phyloP scores from a whole-genome alignment of 2,329 filamentous ascomycete species.

The Verticillium klebahnii region DNA sequence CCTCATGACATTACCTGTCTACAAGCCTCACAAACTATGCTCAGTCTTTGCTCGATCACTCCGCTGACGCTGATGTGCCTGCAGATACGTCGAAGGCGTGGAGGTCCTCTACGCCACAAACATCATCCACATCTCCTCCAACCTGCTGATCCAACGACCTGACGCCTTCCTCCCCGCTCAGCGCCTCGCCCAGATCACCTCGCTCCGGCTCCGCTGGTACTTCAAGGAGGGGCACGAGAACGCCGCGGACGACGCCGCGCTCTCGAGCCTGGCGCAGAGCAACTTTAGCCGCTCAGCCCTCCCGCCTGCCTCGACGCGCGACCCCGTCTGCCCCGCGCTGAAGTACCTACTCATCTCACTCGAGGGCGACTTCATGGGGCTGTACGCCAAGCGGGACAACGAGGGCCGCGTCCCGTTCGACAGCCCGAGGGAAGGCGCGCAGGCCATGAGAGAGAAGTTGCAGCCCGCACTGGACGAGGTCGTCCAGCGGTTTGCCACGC shows the following conservation, averaged over 20 bases:
- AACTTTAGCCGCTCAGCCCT: neutral
- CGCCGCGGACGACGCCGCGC: neutral
- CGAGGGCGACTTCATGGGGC: neutral
- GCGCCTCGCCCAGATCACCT: slow-evolving; percentile 15
- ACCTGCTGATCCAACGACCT: slow-evolving; percentile 13
- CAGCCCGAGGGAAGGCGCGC: neutral
- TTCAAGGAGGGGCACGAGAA: neutral
- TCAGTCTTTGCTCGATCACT: no score
- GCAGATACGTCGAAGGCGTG: slow-evolving; percentile 21
- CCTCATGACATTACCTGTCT: no score
- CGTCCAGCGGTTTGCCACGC: neutral
- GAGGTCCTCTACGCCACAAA: slow-evolving; percentile 22
- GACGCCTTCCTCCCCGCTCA: slow-evolving; percentile 14
- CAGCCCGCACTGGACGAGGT: neutral
- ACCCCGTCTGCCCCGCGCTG: neutral
- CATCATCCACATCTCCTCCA: slow-evolving; percentile 19
- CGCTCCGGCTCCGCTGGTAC: slow-evolving; percentile 18
- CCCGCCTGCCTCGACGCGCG: neutral
- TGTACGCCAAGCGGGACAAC: neutral
- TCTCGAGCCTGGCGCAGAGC: neutral
- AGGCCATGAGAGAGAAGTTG: neutral
- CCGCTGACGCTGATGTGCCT: no score
- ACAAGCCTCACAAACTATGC: no score
- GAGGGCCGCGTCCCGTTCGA: neutral
- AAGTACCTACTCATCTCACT: neutral